Evolutionary conservation across 1,139 yeast species (phyloP), one percentile per base, ranked within the genome.

Genomic region (Kodamaea sp.): DNA sequence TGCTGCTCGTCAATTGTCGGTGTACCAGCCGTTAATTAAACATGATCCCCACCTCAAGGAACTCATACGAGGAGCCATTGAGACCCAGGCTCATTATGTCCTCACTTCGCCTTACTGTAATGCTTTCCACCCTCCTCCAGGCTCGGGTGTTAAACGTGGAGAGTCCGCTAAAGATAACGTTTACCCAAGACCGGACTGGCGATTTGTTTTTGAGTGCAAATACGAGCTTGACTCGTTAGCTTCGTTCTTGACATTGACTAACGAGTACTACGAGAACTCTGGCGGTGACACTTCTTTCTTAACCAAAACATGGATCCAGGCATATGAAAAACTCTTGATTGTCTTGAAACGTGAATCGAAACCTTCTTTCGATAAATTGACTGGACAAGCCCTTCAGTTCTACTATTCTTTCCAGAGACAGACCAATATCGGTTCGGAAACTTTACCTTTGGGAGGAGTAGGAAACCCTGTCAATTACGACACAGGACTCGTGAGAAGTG

Each of bases 181-280:
- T 2, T 61, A 49, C 29, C 96, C 96, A 0, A 50, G 55, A 4
- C 90, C 89, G 2, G 77, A 84, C 44, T 83, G 90, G 80, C 56
- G 58, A 14, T 68, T 69, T 15, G 95, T 87, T 1, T 88, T 87
- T 59, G 96, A 88, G 55, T 88, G 96, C 61, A 88, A 88, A 55
- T 88, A 86, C 65, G 96, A 88, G 54, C 68, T 88, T 39, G 96
- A 88, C 57, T 83, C 95, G 2, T 64, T 89, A 34, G 96, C 95
- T 0, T 81, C 94, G 5, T 88, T 87, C 49, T 63, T 88, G 39
- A 82, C 90, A 0, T 61, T 88, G 35, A 69, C 85, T 6, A 84
- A 83, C 50, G 92, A 83, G 43, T 89, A 83, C 55, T 80, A 61
- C 47, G 73, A 68, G 26, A 60, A 75, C 39, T 66, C 76, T 0